Percentiles rank a stretch among this genome's conserved stretches.
Conservation (phyloP, 2,329 filamentous ascomycete species). For the Didymosphaeria variabile region DNA sequence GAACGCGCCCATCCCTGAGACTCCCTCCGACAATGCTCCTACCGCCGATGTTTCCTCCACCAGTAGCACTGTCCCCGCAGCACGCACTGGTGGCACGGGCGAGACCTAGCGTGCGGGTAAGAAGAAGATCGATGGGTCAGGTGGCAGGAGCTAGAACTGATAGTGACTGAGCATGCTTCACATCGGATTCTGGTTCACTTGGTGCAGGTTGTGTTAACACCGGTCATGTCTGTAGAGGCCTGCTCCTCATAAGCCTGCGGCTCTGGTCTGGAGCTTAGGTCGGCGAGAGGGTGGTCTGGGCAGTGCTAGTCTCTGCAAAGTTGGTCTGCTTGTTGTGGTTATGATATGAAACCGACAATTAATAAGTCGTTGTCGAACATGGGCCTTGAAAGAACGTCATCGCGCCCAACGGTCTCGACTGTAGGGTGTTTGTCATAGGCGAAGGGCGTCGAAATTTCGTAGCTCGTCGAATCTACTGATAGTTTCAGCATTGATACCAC, state of each 20-base stretch:
- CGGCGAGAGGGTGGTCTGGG: no score
- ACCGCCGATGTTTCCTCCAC: background rate
- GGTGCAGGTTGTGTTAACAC: no score
- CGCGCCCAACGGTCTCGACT: no score
- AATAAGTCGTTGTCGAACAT: background rate
- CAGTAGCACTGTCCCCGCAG: background rate
- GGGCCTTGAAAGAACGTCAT: no score
- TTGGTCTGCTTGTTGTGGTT: background rate
- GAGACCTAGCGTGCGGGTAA: background rate
- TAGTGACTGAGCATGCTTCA: no score
- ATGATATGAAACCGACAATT: background rate
- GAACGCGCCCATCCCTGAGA: background rate
- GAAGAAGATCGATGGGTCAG: background rate
- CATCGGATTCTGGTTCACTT: no score
- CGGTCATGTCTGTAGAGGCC: no score
- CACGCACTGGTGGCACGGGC: background rate
- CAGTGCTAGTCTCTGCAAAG: background rate
- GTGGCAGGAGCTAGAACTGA: background rate
- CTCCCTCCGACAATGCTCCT: background rate
- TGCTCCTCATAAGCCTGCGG: no score
- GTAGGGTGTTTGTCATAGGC: no score
- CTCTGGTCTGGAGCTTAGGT: no score
- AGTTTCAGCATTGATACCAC: background rate
- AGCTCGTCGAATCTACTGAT: no score
- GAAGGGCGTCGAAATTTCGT: no score